A percentile compares a stretch with the other conserved stretches of the same genome.
phyloP scores from a whole-genome alignment of 2,329 filamentous ascomycete species.

The Niveomyces coronatus region DNA sequence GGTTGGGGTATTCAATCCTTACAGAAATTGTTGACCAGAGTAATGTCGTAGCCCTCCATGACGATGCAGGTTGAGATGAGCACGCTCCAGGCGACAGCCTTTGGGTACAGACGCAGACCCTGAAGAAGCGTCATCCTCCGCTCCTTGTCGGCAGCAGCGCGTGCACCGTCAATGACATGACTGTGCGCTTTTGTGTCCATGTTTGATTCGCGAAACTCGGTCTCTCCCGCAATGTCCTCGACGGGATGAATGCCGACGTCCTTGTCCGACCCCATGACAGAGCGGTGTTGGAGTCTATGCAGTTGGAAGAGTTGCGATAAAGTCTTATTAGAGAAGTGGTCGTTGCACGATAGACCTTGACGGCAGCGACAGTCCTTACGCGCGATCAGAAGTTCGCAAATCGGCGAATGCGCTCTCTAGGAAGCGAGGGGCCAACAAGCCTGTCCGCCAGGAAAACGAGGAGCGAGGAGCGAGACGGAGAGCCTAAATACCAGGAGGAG shows the following conservation, averaged over 20 bases:
- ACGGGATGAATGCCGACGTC: constrained; percentile 5
- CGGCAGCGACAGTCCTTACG: too few relatives aligned
- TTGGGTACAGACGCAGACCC: constrained; percentile 74
- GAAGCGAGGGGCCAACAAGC: too few relatives aligned
- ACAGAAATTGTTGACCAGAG: constrained; percentile 73
- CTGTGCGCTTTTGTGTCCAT: constrained; percentile 12
- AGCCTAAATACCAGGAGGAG: too few relatives aligned
- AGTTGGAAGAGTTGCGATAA: too few relatives aligned
- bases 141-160: constrained; percentile 47
- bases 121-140: constrained; percentile 63
- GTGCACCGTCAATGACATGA: constrained; percentile 24
- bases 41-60: constrained; percentile 86
- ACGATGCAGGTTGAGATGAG: constrained; percentile 83
- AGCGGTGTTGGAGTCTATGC: too few relatives aligned
- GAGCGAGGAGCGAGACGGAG: too few relatives aligned
- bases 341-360: too few relatives aligned
- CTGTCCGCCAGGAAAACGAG: too few relatives aligned
- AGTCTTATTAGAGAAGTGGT: too few relatives aligned
- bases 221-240: constrained; percentile 10
- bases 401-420: too few relatives aligned
- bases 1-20: constrained; percentile 14
- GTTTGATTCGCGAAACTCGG: neutral
- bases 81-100: constrained; percentile 74
- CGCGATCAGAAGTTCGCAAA: too few relatives aligned
- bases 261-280: constrained; percentile 12